Evolutionary conservation across 768 basidiomycete species (phyloP).

Genomic region (Suillus discolor): DNA sequence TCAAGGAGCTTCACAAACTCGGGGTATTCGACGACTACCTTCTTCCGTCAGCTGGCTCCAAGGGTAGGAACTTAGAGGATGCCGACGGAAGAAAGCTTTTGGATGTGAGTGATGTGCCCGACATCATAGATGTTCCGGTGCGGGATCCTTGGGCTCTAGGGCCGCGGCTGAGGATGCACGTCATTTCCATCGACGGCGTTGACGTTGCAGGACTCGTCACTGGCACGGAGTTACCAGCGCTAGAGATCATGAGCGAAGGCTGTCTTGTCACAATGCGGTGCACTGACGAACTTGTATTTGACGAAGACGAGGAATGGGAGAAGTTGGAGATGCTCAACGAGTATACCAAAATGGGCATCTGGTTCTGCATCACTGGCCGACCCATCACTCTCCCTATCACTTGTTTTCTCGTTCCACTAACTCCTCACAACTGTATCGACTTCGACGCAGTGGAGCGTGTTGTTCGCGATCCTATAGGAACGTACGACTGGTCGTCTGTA

Average conservation of each 20-base stretch:
- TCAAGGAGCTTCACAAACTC: slow-evolving; percentile 65
- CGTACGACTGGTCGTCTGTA: slow-evolving; percentile 56
- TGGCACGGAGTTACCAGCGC: slow-evolving; percentile 55
- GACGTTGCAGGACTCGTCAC: slow-evolving; percentile 66
- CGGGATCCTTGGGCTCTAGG: slow-evolving; percentile 69
- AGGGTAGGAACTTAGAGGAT: slow-evolving; percentile 52
- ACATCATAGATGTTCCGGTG: slow-evolving; percentile 60
- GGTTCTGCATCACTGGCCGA: slow-evolving; percentile 62
- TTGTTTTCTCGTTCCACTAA: slow-evolving; percentile 69
- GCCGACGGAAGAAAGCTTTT: slow-evolving; percentile 48
- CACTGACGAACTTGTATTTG: slow-evolving; percentile 49
- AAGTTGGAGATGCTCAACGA: slow-evolving; percentile 59
- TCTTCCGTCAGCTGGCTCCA: slow-evolving; percentile 62
- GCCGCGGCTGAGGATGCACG: slow-evolving; percentile 63
- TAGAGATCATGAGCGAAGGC: slow-evolving; percentile 44
- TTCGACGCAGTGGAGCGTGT: slow-evolving; percentile 55
- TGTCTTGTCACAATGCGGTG: slow-evolving; percentile 41
- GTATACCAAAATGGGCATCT: slow-evolving; percentile 64
- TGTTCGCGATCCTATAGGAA: slow-evolving; percentile 51
- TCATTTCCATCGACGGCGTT: slow-evolving; percentile 51
- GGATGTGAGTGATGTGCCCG: slow-evolving; percentile 49
- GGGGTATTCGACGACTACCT: slow-evolving; percentile 84
- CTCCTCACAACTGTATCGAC: slow-evolving; percentile 52
- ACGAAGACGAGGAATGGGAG: slow-evolving; percentile 46
- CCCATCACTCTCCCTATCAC: slow-evolving; percentile 53